These are phyloP conservation scores for Gloeopeniophorella convolvens DNA, from an alignment of 768 basidiomycete genomes.

Conservation along the genomic window DNA sequence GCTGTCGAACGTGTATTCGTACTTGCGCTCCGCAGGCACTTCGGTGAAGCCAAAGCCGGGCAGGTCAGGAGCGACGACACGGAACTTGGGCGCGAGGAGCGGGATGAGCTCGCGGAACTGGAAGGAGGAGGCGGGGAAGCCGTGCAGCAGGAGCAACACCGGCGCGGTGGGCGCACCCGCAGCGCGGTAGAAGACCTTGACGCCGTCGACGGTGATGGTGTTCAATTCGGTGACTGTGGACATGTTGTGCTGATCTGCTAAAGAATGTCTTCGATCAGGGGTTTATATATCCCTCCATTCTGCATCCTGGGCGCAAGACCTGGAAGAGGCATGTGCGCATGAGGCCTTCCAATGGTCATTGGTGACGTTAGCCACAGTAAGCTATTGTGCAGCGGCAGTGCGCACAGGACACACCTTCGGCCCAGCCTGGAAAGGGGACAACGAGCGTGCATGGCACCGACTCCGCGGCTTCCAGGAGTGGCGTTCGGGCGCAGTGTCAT, in stretches of 20 bases:
- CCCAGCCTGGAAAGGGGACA: too few species aligned
- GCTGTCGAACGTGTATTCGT: conserved; percentile 37
- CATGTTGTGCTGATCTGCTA: conserved; percentile 1
- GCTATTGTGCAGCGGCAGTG: too few species aligned
- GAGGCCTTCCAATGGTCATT: too few species aligned
- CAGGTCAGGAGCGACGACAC: conserved; percentile 44
- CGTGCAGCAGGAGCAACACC: conserved; percentile 41
- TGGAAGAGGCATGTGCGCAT: too few species aligned
- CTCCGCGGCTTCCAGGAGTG: too few species aligned
- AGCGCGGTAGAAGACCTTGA: conserved; percentile 40
- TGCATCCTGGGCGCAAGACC: too few species aligned
- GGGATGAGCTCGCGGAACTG: conserved; percentile 45
- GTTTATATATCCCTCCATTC: not conserved
- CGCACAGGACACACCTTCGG: too few species aligned
- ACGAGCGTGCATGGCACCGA: too few species aligned
- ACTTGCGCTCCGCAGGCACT: conserved; percentile 32
- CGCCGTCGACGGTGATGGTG: conserved; percentile 29
- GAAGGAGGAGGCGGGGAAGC: conserved; percentile 43
- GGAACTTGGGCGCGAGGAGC: conserved; percentile 34
- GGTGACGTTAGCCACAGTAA: too few species aligned
- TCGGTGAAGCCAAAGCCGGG: conserved; percentile 46
- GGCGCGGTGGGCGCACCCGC: conserved; percentile 30
- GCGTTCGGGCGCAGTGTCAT: too few species aligned
- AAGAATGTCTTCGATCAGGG: too few species aligned
- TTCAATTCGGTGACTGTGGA: conserved; percentile 18